Evolutionary conservation across 257 asterid species (phyloP).

Genomic region (Coffea eugenioides): DNA sequence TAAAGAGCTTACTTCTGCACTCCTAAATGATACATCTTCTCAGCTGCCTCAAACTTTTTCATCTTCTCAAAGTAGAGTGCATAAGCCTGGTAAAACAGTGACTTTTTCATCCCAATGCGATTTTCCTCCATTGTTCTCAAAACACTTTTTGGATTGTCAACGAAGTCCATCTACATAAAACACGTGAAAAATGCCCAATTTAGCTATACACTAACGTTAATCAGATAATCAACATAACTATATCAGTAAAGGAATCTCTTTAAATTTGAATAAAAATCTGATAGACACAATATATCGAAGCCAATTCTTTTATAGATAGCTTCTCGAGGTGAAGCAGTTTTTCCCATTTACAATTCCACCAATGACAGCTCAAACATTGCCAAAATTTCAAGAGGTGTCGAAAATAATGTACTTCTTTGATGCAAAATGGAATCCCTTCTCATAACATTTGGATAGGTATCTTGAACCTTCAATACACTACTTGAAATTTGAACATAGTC

Average conservation of each 20-base stretch:
- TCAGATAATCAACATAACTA: background rate
- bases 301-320: background rate
- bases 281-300: background rate
- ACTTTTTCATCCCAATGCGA: constrained; percentile 63
- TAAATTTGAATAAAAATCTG: background rate
- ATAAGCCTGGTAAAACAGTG: constrained; percentile 82
- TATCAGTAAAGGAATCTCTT: background rate
- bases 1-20: constrained; percentile 67
- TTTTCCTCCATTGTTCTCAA: constrained; percentile 71
- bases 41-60: constrained; percentile 83
- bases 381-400: background rate
- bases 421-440: background rate
- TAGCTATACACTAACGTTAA: background rate
- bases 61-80: constrained; percentile 88
- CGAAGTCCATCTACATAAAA: constrained; percentile 74
- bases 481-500: background rate
- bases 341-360: background rate
- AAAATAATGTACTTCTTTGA: background rate
- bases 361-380: background rate
- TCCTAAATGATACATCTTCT: constrained; percentile 75
- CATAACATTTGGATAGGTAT: background rate
- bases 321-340: background rate
- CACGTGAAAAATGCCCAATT: background rate
- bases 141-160: constrained; percentile 75
- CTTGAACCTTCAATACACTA: background rate